phyloP scores from a whole-genome alignment of 2,329 filamentous ascomycete genomes.

The Apiospora hydei region DNA sequence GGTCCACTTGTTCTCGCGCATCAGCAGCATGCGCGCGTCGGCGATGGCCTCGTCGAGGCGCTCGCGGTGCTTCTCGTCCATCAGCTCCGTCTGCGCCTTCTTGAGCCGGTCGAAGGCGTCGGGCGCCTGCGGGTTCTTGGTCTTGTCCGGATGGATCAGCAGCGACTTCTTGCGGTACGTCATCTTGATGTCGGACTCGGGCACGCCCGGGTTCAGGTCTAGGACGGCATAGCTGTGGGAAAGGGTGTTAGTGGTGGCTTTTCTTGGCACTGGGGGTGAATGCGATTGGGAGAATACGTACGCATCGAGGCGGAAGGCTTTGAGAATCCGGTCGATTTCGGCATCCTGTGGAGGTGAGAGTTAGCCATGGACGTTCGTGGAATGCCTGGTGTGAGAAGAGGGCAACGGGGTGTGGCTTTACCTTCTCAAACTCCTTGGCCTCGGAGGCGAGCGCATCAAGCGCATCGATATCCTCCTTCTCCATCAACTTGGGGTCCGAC shows the following conservation, averaged over 20 bases:
- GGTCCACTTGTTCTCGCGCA: slow-evolving; percentile 93
- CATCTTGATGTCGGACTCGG: slow-evolving; percentile 94
- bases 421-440: slow-evolving; percentile 91
- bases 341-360: slow-evolving; percentile 69
- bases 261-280: slow-evolving; percentile 1
- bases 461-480: slow-evolving; percentile 71
- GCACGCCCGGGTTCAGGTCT: slow-evolving; percentile 92
- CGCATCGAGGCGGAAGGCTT: slow-evolving; percentile 79
- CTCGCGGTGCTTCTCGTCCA: slow-evolving; percentile 91
- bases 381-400: background rate
- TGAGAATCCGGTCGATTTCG: slow-evolving; percentile 93
- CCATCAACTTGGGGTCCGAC: slow-evolving; percentile 5
- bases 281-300: background rate
- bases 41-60: slow-evolving; percentile 93
- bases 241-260: slow-evolving; percentile 46
- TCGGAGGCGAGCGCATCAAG: slow-evolving; percentile 84
- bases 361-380: background rate
- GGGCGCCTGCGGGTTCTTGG: slow-evolving; percentile 85
- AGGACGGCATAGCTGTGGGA: slow-evolving; percentile 77
- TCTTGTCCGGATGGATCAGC: slow-evolving; percentile 98
- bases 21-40: slow-evolving; percentile 92
- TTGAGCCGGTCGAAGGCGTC: slow-evolving; percentile 97
- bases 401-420: slow-evolving; percentile 42
- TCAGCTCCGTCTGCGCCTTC: slow-evolving; percentile 88
- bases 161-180: slow-evolving; percentile 98